These are phyloP conservation scores for Geosmithia putterillii DNA, from an alignment of 2,329 filamentous ascomycete species.

Conservation along the genomic window DNA sequence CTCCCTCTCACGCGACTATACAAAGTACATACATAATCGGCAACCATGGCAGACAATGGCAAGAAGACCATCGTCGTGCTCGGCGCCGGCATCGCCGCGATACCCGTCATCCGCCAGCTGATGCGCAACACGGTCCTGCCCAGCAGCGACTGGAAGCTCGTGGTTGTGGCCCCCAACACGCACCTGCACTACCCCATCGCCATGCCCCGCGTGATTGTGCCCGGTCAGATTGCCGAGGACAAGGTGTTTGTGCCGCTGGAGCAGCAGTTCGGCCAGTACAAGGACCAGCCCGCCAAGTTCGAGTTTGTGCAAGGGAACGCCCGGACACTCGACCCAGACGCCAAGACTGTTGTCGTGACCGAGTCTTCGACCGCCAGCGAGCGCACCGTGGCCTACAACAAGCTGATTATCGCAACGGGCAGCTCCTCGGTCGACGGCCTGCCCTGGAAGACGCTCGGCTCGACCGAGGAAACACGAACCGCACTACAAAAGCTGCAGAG, in stretches of 20 bases:
- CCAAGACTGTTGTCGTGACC: conserved; percentile 22
- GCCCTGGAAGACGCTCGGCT: conserved; percentile 36
- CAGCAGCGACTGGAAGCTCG: conserved; percentile 26
- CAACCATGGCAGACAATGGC: background rate
- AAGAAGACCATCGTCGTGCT: conserved; percentile 34
- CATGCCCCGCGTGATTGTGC: conserved; percentile 32
- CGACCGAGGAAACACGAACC: conserved; percentile 26
- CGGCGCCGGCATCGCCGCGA: conserved; percentile 32
- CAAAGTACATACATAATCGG: too few relatives aligned
- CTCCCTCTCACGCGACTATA: too few relatives aligned
- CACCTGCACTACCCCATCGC: conserved; percentile 38
- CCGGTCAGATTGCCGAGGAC: conserved; percentile 29
- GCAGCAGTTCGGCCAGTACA: conserved; percentile 34
- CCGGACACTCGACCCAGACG: conserved; percentile 23
- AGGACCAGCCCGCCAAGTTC: conserved; percentile 25
- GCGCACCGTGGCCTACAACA: conserved; percentile 33
- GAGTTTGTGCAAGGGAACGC: conserved; percentile 40
- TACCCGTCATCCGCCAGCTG: conserved; percentile 36
- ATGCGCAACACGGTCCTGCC: conserved; percentile 29
- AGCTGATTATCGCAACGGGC: conserved; percentile 43
- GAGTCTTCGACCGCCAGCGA: conserved; percentile 22
- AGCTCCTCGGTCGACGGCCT: conserved; percentile 25
- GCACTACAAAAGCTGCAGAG: conserved; percentile 19
- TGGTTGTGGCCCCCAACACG: conserved; percentile 33
- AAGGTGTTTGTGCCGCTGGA: conserved; percentile 20